Evolutionary conservation across 1,139 yeast species (phyloP).

Genomic region (Hansenula lynferdii): DNA sequence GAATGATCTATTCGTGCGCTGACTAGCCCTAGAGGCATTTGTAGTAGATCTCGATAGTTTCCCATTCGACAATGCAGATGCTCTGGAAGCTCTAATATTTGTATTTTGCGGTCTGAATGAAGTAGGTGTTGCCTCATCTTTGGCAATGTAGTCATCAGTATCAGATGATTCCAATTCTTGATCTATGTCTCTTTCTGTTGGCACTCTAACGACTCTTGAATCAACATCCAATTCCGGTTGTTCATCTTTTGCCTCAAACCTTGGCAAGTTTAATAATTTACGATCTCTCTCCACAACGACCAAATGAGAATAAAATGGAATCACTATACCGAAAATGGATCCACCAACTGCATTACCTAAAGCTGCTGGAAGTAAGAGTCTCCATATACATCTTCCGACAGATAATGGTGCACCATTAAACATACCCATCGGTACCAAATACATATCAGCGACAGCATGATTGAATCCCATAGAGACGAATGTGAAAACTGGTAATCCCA

Average conservation of each 20-base stretch:
- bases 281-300: slow-evolving; percentile 68
- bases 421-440: slow-evolving; percentile 55
- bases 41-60: slow-evolving; percentile 2
- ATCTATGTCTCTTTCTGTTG: slow-evolving; percentile 10
- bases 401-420: slow-evolving; percentile 58
- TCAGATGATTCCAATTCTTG: slow-evolving; percentile 8
- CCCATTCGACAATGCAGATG: no score
- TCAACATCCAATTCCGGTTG: slow-evolving; percentile 75
- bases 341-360: slow-evolving; percentile 76
- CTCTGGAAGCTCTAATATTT: background rate
- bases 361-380: slow-evolving; percentile 58
- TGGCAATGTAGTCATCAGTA: slow-evolving; percentile 1
- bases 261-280: slow-evolving; percentile 53
- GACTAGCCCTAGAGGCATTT: slow-evolving; percentile 7
- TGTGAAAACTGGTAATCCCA: slow-evolving; percentile 64
- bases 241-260: slow-evolving; percentile 67
- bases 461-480: slow-evolving; percentile 73
- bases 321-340: slow-evolving; percentile 47
- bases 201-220: slow-evolving; percentile 62
- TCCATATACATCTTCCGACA: slow-evolving; percentile 69
- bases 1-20: slow-evolving; percentile 9
- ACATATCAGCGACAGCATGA: slow-evolving; percentile 83
- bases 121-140: slow-evolving; percentile 10
- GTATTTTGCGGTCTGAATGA: slow-evolving; percentile 13
- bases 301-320: slow-evolving; percentile 69